Evolutionary conservation across 202 grass and related monocot species (phyloP), one percentile per base, ranked within the genome.

Genomic region (Musa balbisiana): DNA sequence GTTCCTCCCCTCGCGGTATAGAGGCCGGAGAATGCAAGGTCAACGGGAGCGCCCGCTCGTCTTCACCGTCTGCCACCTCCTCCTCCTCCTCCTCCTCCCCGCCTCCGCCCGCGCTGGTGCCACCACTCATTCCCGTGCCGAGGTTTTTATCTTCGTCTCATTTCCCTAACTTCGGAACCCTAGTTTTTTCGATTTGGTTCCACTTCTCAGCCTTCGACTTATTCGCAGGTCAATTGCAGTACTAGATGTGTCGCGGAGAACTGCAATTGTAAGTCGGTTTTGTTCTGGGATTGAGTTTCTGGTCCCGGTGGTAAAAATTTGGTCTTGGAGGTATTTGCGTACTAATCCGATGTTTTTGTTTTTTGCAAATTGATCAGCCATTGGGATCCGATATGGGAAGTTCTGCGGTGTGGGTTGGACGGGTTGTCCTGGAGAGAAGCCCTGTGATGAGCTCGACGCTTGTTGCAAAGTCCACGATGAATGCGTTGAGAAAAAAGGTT

Each of bases 361-460:
- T 55, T 27, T 76, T 25, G 6, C 1, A 70, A 26, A 58, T 27
- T 73, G 59, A 24, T 73, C 82, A 91, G 93, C 84, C 54, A 53
- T 97, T 63, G 90, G 88, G 52, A 97, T 97, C 76, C 88, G 80
- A 17, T 91, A 93, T 66, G 88, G 93, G 54, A 97, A 97, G 66
- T 93, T 87, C 72, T 91, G 90, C 75, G 90, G 93, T 60, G 86
- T 97, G 54, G 86, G 84, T 8, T 93, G 88, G 93, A 88, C 84
- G 26, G 88, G 88, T 54, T 93, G 90, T 73, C 80, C 92, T 0
- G 90, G 90, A 21, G 88, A 93, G 82, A 86, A 97, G 49, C 93
- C 93, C 29, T 97, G 93, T 43, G 88, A 97, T 53, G 93, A 97
- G 62, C 93, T 97, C 69, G 88, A 93, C 49, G 90, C 86, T 24